Evolutionary conservation across 2,329 filamentous ascomycete genomes (phyloP).

Genomic region (Sporothrix phasma): DNA sequence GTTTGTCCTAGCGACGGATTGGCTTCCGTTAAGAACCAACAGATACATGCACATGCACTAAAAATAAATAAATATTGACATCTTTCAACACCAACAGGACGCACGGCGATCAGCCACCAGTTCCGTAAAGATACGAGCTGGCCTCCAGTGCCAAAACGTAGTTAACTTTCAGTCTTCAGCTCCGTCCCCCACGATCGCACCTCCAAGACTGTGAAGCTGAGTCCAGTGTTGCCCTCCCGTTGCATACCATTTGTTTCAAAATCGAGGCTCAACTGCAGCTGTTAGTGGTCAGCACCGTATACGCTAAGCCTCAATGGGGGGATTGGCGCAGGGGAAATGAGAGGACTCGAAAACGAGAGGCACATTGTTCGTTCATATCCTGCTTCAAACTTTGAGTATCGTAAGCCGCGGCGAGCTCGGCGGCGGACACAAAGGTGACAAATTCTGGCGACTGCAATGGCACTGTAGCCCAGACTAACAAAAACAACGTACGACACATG

Average conservation of each 20-base stretch:
- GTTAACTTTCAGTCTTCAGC: not conserved
- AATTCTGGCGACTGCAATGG: not conserved
- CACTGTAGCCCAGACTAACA: no score
- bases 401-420: not conserved
- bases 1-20: no score
- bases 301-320: not conserved
- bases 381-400: no score
- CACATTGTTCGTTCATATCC: no score
- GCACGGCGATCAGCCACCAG: not conserved
- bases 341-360: no score
- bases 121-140: not conserved
- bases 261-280: not conserved
- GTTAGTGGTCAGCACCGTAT: not conserved
- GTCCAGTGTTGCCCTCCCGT: not conserved
- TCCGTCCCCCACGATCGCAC: not conserved
- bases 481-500: not conserved
- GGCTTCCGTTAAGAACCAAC: not conserved
- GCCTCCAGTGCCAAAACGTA: no score
- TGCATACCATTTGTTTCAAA: slow-evolving; percentile 1
- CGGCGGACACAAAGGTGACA: not conserved
- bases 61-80: not conserved
- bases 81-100: not conserved
- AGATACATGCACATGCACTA: not conserved
- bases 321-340: not conserved
- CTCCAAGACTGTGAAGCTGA: not conserved